Evolutionary conservation across 1,139 yeast species (phyloP), one percentile per base, ranked within the genome.

Genomic region (Diutina neorugosa): DNA sequence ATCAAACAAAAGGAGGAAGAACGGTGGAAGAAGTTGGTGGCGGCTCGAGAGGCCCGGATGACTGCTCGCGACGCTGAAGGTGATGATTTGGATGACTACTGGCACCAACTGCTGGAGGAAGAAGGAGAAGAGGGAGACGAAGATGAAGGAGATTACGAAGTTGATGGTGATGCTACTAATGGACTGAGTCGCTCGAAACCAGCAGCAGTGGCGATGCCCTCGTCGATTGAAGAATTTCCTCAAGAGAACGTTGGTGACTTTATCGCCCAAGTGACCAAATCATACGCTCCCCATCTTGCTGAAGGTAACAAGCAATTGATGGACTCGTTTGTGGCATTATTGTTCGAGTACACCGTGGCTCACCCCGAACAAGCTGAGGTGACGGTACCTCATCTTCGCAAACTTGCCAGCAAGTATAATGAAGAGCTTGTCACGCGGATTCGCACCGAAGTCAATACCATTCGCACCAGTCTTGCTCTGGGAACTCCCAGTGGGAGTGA

Each of bases 31-130:
- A 79, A 81, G 61, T 73, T 89, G 56, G 97, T 90, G 64, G 80
- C 78, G 51, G 94, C 82, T 55, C 77, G 98, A 65, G 64, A 79
- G 58, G 81, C 80, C 57, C 81, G 99, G 71, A 93, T 94, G 98
- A 82, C 80, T 59, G 96, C 96, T 47, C 67, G 74, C 57, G 70
- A 72, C 23, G 78, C 75, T 18, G 83, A 77, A 55, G 87, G 81
- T 9, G 95, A 86, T 63, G 94, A 89, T 63, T 77, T 81, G 60
- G 91, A 71, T 53, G 83, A 77, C 52, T 77, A 78, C 61, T 82
- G 83, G 79, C 80, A 67, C 19, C 80, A 69, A 37, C 74, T 70
- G 4, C 64, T 66, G 49, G 57, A 59, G 5, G 60, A 55, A 1
- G 55, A 53, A 18, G 63, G 52, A 4, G 25, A 23, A 23, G 25